These are phyloP conservation scores for Raphanus raphanistrum DNA, from an alignment of 345 rosid genomes.

Conservation along the genomic window DNA sequence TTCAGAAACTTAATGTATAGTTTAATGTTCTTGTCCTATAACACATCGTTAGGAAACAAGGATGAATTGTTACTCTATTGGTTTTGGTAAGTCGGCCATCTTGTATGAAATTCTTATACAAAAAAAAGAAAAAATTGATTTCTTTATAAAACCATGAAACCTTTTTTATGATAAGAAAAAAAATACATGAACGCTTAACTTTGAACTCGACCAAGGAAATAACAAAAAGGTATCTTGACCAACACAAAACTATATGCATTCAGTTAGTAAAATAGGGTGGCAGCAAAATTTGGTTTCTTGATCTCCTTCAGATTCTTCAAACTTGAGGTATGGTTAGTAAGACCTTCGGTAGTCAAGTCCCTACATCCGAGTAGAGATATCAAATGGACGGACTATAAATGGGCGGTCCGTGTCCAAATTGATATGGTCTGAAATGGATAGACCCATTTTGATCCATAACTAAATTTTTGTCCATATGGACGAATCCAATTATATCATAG, in stretches of 20 bases:
- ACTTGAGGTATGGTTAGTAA: constrained; percentile 26
- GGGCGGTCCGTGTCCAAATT: too few species aligned
- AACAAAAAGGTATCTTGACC: neutral
- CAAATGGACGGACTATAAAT: too few species aligned
- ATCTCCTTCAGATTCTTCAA: constrained; percentile 54
- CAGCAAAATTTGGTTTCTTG: constrained; percentile 47
- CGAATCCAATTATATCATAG: too few species aligned
- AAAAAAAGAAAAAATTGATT: neutral
- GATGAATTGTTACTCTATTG: neutral
- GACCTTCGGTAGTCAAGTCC: constrained; percentile 54
- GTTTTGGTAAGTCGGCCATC: neutral
- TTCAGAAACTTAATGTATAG: neutral
- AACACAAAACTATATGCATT: neutral
- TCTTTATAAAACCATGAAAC: neutral
- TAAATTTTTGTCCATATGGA: too few species aligned
- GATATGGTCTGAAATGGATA: too few species aligned
- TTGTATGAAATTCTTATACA: neutral
- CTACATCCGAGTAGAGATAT: too few species aligned
- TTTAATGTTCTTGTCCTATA: neutral
- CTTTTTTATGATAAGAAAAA: neutral
- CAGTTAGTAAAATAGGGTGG: neutral
- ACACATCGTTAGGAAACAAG: neutral
- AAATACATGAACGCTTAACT: neutral
- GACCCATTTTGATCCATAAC: too few species aligned
- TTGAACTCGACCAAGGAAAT: neutral